Evolutionary conservation across 768 basidiomycete genomes (phyloP).

Genomic region (Goffeauzyma gilvescens): DNA sequence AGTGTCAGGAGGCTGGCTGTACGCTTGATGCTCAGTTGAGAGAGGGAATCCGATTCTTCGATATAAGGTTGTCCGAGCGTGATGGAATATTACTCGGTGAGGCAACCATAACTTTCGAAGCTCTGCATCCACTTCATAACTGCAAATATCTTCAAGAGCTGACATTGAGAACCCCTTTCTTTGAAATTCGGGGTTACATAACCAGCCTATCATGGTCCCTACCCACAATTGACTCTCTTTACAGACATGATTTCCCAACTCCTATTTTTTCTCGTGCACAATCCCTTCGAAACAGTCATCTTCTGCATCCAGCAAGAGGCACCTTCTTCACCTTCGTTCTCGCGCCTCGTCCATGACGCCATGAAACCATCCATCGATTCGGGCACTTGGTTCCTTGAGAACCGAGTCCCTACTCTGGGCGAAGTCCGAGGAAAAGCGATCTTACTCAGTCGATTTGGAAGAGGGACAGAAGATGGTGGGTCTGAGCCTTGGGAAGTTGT

Average conservation of each 20-base stretch:
- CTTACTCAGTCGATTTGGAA: conserved; percentile 70
- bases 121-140: neutral
- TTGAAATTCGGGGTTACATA: neutral
- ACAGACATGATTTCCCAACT: conserved; percentile 45
- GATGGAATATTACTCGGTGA: conserved; percentile 40
- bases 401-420: conserved; percentile 58
- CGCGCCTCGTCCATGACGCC: conserved; percentile 45
- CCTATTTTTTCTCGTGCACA: conserved; percentile 45
- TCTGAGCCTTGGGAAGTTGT: conserved; percentile 49
- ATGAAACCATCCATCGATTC: conserved; percentile 37
- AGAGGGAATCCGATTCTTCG: conserved; percentile 49
- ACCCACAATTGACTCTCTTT: conserved; percentile 53
- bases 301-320: conserved; percentile 85
- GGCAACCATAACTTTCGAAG: neutral
- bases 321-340: conserved; percentile 42
- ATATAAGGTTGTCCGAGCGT: conserved; percentile 57
- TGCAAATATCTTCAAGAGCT: neutral
- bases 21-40: conserved; percentile 51
- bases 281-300: conserved; percentile 54
- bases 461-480: conserved; percentile 32
- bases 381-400: conserved; percentile 60
- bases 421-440: conserved; percentile 72
- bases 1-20: conserved; percentile 54
- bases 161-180: neutral
- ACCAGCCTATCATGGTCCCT: conserved; percentile 55